Evolutionary conservation across 805 yeast genomes (phyloP).

Genomic region (Metschnikowia lachancei): DNA sequence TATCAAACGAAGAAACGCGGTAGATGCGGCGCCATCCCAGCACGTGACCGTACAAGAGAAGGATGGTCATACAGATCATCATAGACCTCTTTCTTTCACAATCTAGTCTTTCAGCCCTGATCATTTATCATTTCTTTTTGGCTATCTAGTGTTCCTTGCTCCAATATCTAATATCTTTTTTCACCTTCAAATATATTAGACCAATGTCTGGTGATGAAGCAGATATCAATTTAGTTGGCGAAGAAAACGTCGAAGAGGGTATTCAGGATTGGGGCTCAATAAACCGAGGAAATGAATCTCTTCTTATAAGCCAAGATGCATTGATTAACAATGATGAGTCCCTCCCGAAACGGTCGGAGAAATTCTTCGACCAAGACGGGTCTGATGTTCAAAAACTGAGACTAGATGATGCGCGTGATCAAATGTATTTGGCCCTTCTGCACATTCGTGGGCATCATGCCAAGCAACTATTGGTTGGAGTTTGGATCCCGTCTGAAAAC

Average conservation of each 20-base stretch:
- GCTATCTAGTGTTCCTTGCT: no score
- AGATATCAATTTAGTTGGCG: constrained; percentile 5
- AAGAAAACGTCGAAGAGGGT: constrained; percentile 40
- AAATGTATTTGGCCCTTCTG: constrained; percentile 69
- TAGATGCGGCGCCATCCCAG: neutral
- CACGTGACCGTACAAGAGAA: constrained; percentile 1
- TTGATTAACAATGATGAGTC: constrained; percentile 19
- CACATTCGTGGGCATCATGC: constrained; percentile 46
- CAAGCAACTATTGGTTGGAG: constrained; percentile 53
- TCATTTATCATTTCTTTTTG: no score
- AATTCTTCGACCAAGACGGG: constrained; percentile 84
- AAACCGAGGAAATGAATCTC: constrained; percentile 7
- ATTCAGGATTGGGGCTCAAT: constrained; percentile 52
- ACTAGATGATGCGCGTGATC: constrained; percentile 54
- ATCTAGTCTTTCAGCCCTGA: no score
- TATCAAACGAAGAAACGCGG: neutral
- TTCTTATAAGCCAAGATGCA: neutral
- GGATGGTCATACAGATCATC: no score
- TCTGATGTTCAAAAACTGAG: constrained; percentile 49
- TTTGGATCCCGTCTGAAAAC: constrained; percentile 36
- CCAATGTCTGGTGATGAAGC: constrained; percentile 16
- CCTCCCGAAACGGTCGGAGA: constrained; percentile 75
- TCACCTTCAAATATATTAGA: neutral
- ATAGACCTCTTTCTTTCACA: no score
- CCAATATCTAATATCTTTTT: neutral